Evolutionary conservation across 208 protist species (phyloP), one percentile per base, ranked within the genome.

Genomic region (Tritrichomonas musculus): DNA sequence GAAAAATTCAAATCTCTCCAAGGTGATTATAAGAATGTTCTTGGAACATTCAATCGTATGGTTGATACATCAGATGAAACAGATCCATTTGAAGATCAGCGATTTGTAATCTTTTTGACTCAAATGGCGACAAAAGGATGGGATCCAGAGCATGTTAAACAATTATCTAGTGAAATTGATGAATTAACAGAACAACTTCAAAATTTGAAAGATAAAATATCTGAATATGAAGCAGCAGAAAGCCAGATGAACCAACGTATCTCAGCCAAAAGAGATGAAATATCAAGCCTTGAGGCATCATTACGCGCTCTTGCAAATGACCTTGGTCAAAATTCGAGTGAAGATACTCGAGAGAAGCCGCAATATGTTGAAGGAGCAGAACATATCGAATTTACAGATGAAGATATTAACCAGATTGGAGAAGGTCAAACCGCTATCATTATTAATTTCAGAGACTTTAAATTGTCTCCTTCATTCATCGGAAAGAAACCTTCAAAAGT

Each of bases 1-100:
- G 36, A 27, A 4, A 17, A 84, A 33, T 53, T 84, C 22, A 13
- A 84, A 22, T 53, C 22, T n/a, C 25, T 84, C 0, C 36, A 84
- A n/a, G 73, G 33, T 53, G 73, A 84, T 47, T 84, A 84, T 20
- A 84, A 84, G 44, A 53, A 3, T n/a, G 36, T 53, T 13, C 9
- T 44, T 27, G 36, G 9, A 33, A 84, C 27, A n/a, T 84, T 47
- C 20, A 39, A 11, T 33, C 5, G 22, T 13, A 84, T 53, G 41
- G 73, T 53, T 84, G 73, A 84, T 53, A 53, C 1, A 20, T 8
- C 9, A n/a, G n/a, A n/a, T n/a, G n/a, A 84, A n/a, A 33, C 1
- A 33, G 73, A 84, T 84, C 73, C 73, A 33, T 84, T 84, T n/a
- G 73, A 84, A 33, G 73, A 84, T n/a, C 27, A 53, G 53, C 20